Base-by-base conservation (phyloP, 345 rosid genomes). In the Odontarrhena argentea region DNA sequence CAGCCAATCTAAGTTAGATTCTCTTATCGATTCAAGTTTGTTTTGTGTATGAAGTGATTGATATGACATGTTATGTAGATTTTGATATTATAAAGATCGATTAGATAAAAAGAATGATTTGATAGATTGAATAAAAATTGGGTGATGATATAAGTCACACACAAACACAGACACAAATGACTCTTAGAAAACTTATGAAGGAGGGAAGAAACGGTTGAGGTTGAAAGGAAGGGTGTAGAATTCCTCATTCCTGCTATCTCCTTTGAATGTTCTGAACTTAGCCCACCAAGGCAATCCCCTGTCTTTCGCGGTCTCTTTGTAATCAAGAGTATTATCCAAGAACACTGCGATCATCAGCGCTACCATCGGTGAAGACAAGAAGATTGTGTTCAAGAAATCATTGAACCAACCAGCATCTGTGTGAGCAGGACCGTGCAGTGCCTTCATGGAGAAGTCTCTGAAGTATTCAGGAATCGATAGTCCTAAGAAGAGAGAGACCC, bases 281-380 rank as follows among this genome's bases (percentile, higher is more conserved):
- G 73, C 93, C 97, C 99, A 95, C 97, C 99, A 95, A 24, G 90
- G 91, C 92, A 91, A 80, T 22, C 99, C 99, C 67, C 97, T 78
- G 30, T 95, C 99, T 73, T 72, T 82, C 6, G 90, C 96, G 18
- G 87, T 85, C 30, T 91, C 88, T 81, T 89, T 91, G 77, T 86
- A 86, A 18, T 94, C 99, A 2, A 94, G 83, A 4, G 97, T 94
- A 59, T 91, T 91, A 84, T 95, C 99, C 28, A 95, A 73, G 82
- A 95, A 86, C 42, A 94, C 90, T 11, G 86, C 81, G 2, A 91
- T 77, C 5, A 94, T 79, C 68, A 94, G 24, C 1, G 99, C 92
- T 0, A 91, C 97, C 24, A 96, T 88, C 3, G 97, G 93, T 9
- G 97, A 79, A 30, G 99, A 91, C 69, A 76, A 81, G 88, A 94